phyloP scores from a whole-genome alignment of 495 filamentous ascomycete genomes.

The Cladorrhinum samala region DNA sequence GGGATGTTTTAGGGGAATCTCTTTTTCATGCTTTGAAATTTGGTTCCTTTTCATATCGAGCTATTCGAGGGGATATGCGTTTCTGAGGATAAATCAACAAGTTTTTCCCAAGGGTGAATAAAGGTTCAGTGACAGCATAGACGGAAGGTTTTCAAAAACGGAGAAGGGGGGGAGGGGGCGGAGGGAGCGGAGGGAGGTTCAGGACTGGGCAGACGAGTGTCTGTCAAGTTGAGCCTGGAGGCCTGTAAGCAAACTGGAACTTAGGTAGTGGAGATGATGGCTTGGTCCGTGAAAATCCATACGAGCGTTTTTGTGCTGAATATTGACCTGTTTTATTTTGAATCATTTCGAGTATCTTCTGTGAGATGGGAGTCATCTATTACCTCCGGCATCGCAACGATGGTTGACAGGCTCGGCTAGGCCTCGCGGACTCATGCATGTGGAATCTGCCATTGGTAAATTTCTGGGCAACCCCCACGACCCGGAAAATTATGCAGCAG shows the following conservation, averaged over 20 bases:
- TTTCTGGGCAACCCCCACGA: background rate
- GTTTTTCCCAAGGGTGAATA: background rate
- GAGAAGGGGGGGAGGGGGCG: background rate
- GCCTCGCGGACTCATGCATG: background rate
- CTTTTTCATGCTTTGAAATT: conserved; percentile 15
- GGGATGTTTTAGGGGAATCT: conserved; percentile 19
- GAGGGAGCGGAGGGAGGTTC: background rate
- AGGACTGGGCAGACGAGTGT: conserved; percentile 6
- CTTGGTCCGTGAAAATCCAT: background rate
- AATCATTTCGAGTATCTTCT: too few species aligned
- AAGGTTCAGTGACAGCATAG: conserved; percentile 6
- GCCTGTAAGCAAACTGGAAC: background rate
- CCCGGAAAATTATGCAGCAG: background rate
- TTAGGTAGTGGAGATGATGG: background rate
- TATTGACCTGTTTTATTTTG: too few species aligned
- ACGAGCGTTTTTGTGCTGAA: background rate
- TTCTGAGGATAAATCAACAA: conserved; percentile 1
- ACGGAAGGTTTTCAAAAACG: conserved; percentile 5
- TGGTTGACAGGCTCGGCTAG: too few species aligned
- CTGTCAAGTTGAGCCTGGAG: background rate
- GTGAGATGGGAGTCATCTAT: too few species aligned
- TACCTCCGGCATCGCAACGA: background rate
- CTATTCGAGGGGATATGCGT: conserved; percentile 10
- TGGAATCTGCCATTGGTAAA: background rate
- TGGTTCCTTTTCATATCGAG: conserved; percentile 19